Base-by-base conservation (phyloP, 1,284 basidiomycete species). In the Ceratobasidium sp. region DNA sequence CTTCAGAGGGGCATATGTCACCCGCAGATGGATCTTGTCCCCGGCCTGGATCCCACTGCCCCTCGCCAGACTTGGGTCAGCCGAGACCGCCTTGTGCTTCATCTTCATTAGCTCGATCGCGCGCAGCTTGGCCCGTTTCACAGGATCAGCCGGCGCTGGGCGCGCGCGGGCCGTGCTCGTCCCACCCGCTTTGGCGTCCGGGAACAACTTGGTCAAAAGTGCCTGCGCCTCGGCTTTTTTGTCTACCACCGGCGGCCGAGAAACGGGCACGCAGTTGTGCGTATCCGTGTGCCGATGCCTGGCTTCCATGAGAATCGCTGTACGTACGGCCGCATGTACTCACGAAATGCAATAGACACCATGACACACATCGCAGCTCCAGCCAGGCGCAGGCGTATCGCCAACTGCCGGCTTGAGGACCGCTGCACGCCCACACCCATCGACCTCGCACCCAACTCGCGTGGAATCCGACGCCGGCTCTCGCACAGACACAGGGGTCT, bases 51-150 rank as follows among this genome's bases (percentile, higher is more conserved):
- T 23, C 90, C 84, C 27, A 84, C 83, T 20, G 85, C 83, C 2
- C 75, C 70, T 85, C 87, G 74, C 78, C 59, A 41, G 81, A 91
- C 89, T 81, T 87, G 88, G 86, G 81, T 94, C 90, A 3, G 86
- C 89, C 6, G 93, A 88, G 54, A 85, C 81, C 14, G 93, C 93
- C 67, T 86, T 87, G 82, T 92, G 92, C 69, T 91, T 89, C 88
- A 94, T 88, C 81, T 90, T 93, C 88, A 94, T 93, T 8, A 90
- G 81, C 81, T 91, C 88, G 14, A 94, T 83, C 81, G 90, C 90
- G 71, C 87, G 86, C 69, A 87, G 83, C 80, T 90, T 89, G 0
- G 87, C 88, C 18, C 88, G 82, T 81, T 91, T 91, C 79, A 85
- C 87, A 7, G 90, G 87, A 80, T 91, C 88, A 1, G 86, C 86